Percentiles rank a stretch among this genome's conserved stretches.
phyloP scores from a whole-genome alignment of 2,329 filamentous ascomycete species.

The Pseudogymnoascus sp. region DNA sequence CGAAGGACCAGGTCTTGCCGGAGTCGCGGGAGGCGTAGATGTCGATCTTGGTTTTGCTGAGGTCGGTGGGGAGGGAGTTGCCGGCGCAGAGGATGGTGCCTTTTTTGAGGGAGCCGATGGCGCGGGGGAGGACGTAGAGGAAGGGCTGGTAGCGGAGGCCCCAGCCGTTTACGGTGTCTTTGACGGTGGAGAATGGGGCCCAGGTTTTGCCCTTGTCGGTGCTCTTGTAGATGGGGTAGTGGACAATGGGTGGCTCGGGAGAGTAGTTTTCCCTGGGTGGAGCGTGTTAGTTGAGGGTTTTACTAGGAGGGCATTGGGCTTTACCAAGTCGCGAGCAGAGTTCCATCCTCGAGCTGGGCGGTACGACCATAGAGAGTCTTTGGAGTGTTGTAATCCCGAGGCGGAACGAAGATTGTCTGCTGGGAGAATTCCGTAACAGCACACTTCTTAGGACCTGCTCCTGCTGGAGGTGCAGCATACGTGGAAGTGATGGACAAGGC shows the following conservation, averaged over 20 bases:
- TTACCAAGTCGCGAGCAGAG: slow-evolving; percentile 44
- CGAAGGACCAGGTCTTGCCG: slow-evolving; percentile 59
- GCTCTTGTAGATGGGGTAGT: slow-evolving; percentile 48
- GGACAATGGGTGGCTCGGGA: slow-evolving; percentile 43
- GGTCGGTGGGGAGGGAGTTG: slow-evolving; percentile 38
- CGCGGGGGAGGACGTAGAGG: slow-evolving; percentile 54
- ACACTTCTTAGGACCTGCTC: not conserved
- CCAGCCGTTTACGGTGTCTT: slow-evolving; percentile 56
- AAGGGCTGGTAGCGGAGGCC: slow-evolving; percentile 64
- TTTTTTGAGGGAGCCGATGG: slow-evolving; percentile 49
- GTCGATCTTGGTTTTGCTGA: slow-evolving; percentile 60
- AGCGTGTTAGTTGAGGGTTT: not conserved
- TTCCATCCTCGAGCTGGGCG: slow-evolving; percentile 30
- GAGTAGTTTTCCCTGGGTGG: slow-evolving; percentile 41
- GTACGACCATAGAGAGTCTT: slow-evolving; percentile 30
- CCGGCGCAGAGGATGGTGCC: slow-evolving; percentile 56
- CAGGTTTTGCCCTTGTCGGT: slow-evolving; percentile 52
- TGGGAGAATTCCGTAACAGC: slow-evolving; percentile 19
- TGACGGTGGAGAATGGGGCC: slow-evolving; percentile 54
- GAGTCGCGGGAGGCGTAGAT: slow-evolving; percentile 57
- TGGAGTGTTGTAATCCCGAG: slow-evolving; percentile 25
- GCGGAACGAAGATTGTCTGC: slow-evolving; percentile 25
- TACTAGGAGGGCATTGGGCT: not conserved
- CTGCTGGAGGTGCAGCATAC: not conserved
- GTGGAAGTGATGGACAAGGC: not conserved